Percentiles rank a stretch among this genome's conserved stretches.
Conservation (phyloP, 768 basidiomycete species). For the Chalciporus chontae region DNA sequence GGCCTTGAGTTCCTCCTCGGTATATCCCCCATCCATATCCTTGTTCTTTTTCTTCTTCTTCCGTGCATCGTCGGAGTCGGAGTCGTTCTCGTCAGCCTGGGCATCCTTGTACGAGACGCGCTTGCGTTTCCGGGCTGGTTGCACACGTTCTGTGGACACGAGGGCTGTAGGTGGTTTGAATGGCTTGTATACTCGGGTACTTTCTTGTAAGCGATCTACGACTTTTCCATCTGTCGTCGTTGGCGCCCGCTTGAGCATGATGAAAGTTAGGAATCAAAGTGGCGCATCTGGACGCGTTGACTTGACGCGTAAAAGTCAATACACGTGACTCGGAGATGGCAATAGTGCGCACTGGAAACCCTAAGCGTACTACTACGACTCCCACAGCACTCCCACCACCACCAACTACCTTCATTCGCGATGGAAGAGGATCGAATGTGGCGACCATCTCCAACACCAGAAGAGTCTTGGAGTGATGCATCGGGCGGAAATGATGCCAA, state of each 20-base stretch:
- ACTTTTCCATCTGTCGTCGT: slow-evolving; percentile 67
- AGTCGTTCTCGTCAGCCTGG: slow-evolving; percentile 53
- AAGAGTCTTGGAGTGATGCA: slow-evolving; percentile 31
- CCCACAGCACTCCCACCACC: too few species aligned
- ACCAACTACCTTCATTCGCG: not conserved
- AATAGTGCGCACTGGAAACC: too few species aligned
- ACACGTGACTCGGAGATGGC: slow-evolving; percentile 22
- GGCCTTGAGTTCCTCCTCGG: slow-evolving; percentile 58
- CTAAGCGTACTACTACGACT: too few species aligned
- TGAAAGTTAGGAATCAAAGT: not conserved
- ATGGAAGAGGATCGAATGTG: slow-evolving; percentile 15
- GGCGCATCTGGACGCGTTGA: slow-evolving; percentile 7
- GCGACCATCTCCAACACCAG: slow-evolving; percentile 29
- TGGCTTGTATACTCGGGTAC: slow-evolving; percentile 68
- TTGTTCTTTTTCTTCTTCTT: slow-evolving; percentile 64
- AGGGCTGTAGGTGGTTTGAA: slow-evolving; percentile 70
- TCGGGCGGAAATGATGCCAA: slow-evolving; percentile 28
- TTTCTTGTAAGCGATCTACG: slow-evolving; percentile 68
- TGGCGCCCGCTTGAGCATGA: slow-evolving; percentile 69
- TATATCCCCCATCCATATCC: slow-evolving; percentile 57
- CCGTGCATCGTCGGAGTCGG: slow-evolving; percentile 46
- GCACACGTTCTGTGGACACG: slow-evolving; percentile 45
- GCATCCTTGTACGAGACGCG: slow-evolving; percentile 83
- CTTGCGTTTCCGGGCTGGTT: slow-evolving; percentile 80
- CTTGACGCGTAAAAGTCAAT: slow-evolving; percentile 7